Percentiles rank a stretch among this genome's conserved stretches.
Conservation (phyloP, 164 flowering plant species). For the Protea cynaroides region DNA sequence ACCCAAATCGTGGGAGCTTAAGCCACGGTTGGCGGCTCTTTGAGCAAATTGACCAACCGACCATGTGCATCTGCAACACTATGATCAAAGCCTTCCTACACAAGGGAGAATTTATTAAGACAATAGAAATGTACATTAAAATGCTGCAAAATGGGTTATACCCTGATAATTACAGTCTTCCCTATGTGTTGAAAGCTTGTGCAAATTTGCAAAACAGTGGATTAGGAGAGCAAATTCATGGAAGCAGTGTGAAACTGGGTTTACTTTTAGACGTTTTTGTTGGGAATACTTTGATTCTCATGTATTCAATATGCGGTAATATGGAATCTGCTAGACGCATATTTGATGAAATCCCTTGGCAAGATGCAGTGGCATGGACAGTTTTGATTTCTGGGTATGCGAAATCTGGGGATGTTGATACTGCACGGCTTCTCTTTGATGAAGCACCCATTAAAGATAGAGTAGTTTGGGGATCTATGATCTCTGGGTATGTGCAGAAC, state of each 20-base stretch:
- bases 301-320: slow-evolving; percentile 34
- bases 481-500: slow-evolving; percentile 61
- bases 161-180: slow-evolving; percentile 63
- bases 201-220: slow-evolving; percentile 16
- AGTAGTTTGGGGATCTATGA: slow-evolving; percentile 64
- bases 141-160: slow-evolving; percentile 26
- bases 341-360: slow-evolving; percentile 41
- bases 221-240: slow-evolving; percentile 43
- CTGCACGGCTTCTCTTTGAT: slow-evolving; percentile 48
- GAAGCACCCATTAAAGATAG: slow-evolving; percentile 49
- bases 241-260: slow-evolving; percentile 36
- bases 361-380: slow-evolving; percentile 48
- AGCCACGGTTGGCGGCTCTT: slow-evolving; percentile 36
- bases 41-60: slow-evolving; percentile 34
- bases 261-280: slow-evolving; percentile 37
- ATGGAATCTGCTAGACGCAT: slow-evolving; percentile 30
- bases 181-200: slow-evolving; percentile 55
- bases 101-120: slow-evolving; percentile 15
- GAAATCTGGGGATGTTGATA: slow-evolving; percentile 43
- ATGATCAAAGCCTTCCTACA: slow-evolving; percentile 53
- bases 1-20: slow-evolving; percentile 34
- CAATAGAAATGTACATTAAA: slow-evolving; percentile 23
- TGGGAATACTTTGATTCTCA: slow-evolving; percentile 41
- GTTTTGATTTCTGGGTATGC: slow-evolving; percentile 55
- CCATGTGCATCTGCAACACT: slow-evolving; percentile 59